Percentiles rank a stretch among this genome's conserved stretches.
These are phyloP conservation scores for Monilinia polystroma DNA, from an alignment of 2,329 filamentous ascomycete genomes.

Conservation along the genomic window DNA sequence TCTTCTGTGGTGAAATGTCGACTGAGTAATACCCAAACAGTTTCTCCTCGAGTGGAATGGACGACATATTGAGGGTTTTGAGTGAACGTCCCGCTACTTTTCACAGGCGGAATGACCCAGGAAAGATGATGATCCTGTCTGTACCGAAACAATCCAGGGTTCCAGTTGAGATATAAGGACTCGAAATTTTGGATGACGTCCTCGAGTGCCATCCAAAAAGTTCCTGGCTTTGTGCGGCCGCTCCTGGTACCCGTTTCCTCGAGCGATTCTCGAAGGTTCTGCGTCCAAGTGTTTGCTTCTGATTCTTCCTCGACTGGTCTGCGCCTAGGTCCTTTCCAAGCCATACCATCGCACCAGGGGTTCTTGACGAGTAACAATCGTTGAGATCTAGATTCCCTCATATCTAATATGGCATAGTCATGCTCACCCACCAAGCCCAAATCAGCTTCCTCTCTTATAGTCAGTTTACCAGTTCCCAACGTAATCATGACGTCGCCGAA, in stretches of 20 bases:
- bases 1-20: conserved; percentile 78
- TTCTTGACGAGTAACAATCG: conserved; percentile 85
- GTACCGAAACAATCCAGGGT: conserved; percentile 75
- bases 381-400: conserved; percentile 63
- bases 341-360: conserved; percentile 83
- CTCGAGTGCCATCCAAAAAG: conserved; percentile 90
- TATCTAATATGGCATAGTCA: conserved; percentile 86
- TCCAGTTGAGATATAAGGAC: conserved; percentile 97
- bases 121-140: conserved; percentile 88
- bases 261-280: conserved; percentile 34
- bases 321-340: conserved; percentile 59
- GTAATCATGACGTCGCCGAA: conserved; percentile 83
- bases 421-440: conserved; percentile 86
- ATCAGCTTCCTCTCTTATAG: conserved; percentile 71
- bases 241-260: conserved; percentile 30
- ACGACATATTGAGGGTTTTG: conserved; percentile 73
- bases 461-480: conserved; percentile 82
- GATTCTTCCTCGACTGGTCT: conserved; percentile 21
- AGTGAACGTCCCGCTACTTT: conserved; percentile 55
- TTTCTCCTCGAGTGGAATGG: conserved; percentile 55
- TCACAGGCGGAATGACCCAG: conserved; percentile 63
- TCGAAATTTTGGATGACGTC: conserved; percentile 90
- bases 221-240: conserved; percentile 55
- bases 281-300: conserved; percentile 27
- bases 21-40: conserved; percentile 80